These are phyloP conservation scores for Dactylellina parvicollis DNA, from an alignment of 2,329 filamentous ascomycete genomes.

Conservation along the genomic window DNA sequence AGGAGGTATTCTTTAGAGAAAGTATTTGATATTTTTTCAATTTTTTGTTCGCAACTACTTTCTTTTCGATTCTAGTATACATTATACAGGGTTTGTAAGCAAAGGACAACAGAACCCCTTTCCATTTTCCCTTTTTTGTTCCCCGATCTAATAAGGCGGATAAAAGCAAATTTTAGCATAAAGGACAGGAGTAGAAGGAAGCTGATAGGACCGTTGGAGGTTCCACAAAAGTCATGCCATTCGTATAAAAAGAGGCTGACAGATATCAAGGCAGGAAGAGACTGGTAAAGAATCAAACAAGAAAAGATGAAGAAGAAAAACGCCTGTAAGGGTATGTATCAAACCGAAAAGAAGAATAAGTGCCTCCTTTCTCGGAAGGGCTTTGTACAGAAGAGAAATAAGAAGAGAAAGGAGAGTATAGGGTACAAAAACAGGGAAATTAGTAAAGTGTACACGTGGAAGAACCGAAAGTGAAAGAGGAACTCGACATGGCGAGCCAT, in stretches of 20 bases:
- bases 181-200: background rate
- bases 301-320: background rate
- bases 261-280: slow-evolving; percentile 10
- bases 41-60: slow-evolving; percentile 21
- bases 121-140: slow-evolving; percentile 8
- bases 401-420: slow-evolving; percentile 19
- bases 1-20: background rate
- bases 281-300: slow-evolving; percentile 28
- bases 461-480: slow-evolving; percentile 7
- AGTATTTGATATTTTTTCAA: slow-evolving; percentile 23
- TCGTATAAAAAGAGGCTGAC: background rate
- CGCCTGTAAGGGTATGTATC: slow-evolving; percentile 34
- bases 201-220: background rate
- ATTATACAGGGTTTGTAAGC: slow-evolving; percentile 19
- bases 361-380: slow-evolving; percentile 21
- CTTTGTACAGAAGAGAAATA: slow-evolving; percentile 16
- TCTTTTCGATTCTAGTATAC: slow-evolving; percentile 33
- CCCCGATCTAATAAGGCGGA: slow-evolving; percentile 13
- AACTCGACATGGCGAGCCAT: slow-evolving; percentile 13
- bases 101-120: background rate
- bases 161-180: slow-evolving; percentile 26
- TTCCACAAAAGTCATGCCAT: slow-evolving; percentile 14
- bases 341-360: slow-evolving; percentile 20
- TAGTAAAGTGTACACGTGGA: slow-evolving; percentile 20
- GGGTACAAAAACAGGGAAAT: slow-evolving; percentile 25